Evolutionary conservation across 495 filamentous ascomycete genomes (phyloP), one percentile per base, ranked within the genome.

Genomic region (Beverwykella pulmonaria): DNA sequence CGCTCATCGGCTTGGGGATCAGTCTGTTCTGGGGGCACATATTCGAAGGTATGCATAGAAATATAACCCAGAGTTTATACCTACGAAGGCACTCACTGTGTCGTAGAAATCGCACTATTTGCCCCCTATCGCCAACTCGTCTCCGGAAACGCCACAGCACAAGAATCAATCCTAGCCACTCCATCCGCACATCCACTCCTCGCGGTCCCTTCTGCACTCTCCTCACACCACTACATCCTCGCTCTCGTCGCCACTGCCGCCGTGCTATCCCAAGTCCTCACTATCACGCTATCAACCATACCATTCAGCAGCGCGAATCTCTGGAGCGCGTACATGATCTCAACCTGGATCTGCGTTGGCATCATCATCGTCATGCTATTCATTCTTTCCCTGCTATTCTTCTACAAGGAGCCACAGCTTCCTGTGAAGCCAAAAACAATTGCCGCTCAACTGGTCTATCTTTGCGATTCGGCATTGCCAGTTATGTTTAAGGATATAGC

Each of bases 211-310:
- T 22, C 39, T 1, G 20, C 41, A 1, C 25, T 60, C 41, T 19
- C 17, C 2, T 9, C 12, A 17, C 23, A 32, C 14, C 41, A 60
- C 15, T 49, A 29, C 19, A 22, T 50, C 22, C 44, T 32, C 1
- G 10, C 39, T 22, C 22, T 60, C 14, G 25, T 50, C 20, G 44
- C 57, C n/a, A 10, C 12, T 9, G 41, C 44, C 9, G 20, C 57
- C 23, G 9, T 60, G 1, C 44, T 60, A 3, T 27, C 57, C 20
- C 6, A 60, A 32, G 23, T 60, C n/a, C 14, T 50, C 22, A 59
- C 57, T 1, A n/a, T 60, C 25, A 60, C 57, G 1, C 15, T 60
- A 27, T 48, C 57, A 15, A 60, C 57, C n/a, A 50, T 60, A 12
- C 41, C 57, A 1, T 60, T 60, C 26, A 9, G 34, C 44, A 60